These are phyloP conservation scores for Cercospora beticola DNA, from an alignment of 2,329 filamentous ascomycete species.

Conservation along the genomic window DNA sequence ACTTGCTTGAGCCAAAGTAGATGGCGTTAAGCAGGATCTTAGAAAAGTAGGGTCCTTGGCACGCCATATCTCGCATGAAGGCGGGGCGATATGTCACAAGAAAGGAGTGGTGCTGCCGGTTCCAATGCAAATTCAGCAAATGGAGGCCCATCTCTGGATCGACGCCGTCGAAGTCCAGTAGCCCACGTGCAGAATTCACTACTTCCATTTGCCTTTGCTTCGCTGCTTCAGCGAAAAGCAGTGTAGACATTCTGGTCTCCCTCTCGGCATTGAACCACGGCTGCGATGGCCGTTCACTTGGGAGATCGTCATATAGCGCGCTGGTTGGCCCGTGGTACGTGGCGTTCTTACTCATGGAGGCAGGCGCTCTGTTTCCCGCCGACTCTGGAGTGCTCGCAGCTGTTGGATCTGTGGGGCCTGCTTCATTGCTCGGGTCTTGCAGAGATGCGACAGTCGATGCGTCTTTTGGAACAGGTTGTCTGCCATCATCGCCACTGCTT, in stretches of 20 bases:
- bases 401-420: background rate
- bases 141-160: conserved; percentile 55
- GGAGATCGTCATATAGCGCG: conserved; percentile 48
- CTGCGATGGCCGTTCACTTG: conserved; percentile 14
- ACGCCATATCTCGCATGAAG: conserved; percentile 43
- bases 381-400: conserved; percentile 4
- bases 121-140: conserved; percentile 49
- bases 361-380: conserved; percentile 9
- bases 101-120: conserved; percentile 29
- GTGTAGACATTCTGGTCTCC: conserved; percentile 47
- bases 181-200: conserved; percentile 47
- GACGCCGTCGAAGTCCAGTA: conserved; percentile 58
- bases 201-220: conserved; percentile 53
- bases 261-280: conserved; percentile 21
- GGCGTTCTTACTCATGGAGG: conserved; percentile 32
- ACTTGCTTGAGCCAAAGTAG: conserved; percentile 46
- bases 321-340: conserved; percentile 54
- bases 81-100: conserved; percentile 29
- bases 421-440: background rate
- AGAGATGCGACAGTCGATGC: background rate
- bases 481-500: background rate
- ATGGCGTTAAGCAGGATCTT: conserved; percentile 58
- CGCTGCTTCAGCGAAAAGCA: conserved; percentile 51
- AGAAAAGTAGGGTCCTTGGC: conserved; percentile 57
- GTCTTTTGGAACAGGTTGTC: background rate